These are phyloP conservation scores for Colletotrichum sp. DNA, from an alignment of 2,329 filamentous ascomycete species.

Conservation along the genomic window DNA sequence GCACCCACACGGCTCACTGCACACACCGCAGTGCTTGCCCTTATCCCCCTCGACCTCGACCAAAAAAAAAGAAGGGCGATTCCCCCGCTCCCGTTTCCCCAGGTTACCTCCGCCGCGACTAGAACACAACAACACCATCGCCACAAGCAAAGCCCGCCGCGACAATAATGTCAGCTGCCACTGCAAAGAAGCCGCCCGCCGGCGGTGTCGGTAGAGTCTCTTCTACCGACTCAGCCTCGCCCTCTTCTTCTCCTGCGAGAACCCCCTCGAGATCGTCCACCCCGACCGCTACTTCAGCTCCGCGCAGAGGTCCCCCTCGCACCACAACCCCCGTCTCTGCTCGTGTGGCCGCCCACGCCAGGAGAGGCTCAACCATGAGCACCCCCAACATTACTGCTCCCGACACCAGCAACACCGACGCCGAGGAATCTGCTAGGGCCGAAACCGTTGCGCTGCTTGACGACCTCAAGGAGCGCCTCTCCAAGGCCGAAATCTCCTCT, in stretches of 20 bases:
- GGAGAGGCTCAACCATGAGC: conserved; percentile 54
- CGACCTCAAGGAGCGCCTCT: conserved; percentile 82
- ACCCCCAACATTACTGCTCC: conserved; percentile 26
- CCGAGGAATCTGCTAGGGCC: conserved; percentile 76
- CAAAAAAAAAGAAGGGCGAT: background rate
- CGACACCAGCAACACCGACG: conserved; percentile 44
- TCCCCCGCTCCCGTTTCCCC: conserved; percentile 14
- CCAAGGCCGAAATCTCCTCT: conserved; percentile 77
- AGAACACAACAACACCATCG: conserved; percentile 36
- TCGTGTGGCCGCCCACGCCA: conserved; percentile 71
- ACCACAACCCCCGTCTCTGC: conserved; percentile 72
- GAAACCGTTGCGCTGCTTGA: conserved; percentile 81
- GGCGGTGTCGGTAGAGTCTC: conserved; percentile 51
- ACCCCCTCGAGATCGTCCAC: conserved; percentile 51
- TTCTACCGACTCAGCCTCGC: conserved; percentile 38
- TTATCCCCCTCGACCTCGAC: background rate
- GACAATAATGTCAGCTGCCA: conserved; percentile 53
- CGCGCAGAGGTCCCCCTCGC: conserved; percentile 70
- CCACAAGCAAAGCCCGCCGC: background rate
- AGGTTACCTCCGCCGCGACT: conserved; percentile 7
- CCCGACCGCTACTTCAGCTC: conserved; percentile 48
- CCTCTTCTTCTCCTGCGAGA: conserved; percentile 29
- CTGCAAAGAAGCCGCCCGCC: conserved; percentile 58
- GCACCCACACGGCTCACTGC: background rate
- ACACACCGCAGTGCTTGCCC: background rate